Percentiles rank a stretch among this genome's conserved stretches.
These are phyloP conservation scores for Penicillium sp. DNA, from an alignment of 2,329 filamentous ascomycete species.

Conservation along the genomic window DNA sequence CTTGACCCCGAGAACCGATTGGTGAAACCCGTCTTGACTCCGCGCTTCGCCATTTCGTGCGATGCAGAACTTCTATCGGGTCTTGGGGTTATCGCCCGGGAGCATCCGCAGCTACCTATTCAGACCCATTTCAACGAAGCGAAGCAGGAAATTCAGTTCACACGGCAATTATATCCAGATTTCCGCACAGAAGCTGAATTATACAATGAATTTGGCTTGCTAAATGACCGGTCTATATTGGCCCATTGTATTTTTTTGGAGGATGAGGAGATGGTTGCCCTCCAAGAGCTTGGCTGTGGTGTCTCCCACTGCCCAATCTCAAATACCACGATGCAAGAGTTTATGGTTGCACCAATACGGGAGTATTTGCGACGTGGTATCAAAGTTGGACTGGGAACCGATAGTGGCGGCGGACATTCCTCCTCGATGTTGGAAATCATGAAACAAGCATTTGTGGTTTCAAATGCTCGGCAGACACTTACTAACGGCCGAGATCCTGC, in stretches of 20 bases:
- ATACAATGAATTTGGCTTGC: conserved; percentile 56
- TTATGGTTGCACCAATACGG: conserved; percentile 58
- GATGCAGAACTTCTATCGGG: conserved; percentile 53
- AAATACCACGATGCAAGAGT: conserved; percentile 61
- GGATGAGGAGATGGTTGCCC: conserved; percentile 52
- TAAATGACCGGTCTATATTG: conserved; percentile 58
- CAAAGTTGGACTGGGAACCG: conserved; percentile 66
- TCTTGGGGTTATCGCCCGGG: conserved; percentile 53
- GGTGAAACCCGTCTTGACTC: conserved; percentile 54
- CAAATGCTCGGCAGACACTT: conserved; percentile 35
- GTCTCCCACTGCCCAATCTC: conserved; percentile 64
- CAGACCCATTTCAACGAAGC: conserved; percentile 70
- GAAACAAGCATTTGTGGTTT: conserved; percentile 54
- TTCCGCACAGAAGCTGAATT: conserved; percentile 59
- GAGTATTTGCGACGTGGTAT: conserved; percentile 58
- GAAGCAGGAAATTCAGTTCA: conserved; percentile 57
- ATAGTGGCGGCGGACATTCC: conserved; percentile 63
- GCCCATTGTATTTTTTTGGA: conserved; percentile 66
- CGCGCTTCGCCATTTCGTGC: conserved; percentile 63
- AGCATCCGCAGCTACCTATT: conserved; percentile 53
- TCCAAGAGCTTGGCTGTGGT: conserved; percentile 53
- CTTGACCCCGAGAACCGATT: conserved; percentile 48
- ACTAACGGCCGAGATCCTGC: conserved; percentile 43
- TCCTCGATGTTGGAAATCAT: conserved; percentile 51
- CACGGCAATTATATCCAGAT: conserved; percentile 54